Conservation (phyloP, 441 rosid species). For the Jatropha multifida region DNA sequence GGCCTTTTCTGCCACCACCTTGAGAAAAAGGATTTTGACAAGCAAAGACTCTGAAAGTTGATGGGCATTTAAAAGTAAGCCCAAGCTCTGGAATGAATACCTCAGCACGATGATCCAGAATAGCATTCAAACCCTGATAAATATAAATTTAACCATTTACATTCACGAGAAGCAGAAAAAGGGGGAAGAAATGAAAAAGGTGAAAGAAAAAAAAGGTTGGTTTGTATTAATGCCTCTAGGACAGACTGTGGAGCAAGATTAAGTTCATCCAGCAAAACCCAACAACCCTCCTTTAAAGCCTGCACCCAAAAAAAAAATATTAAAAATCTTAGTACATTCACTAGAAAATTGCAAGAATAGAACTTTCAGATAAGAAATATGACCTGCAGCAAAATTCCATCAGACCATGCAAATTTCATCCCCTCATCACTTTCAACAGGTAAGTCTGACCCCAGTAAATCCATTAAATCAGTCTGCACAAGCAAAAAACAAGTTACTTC, state of each 20-base stretch:
- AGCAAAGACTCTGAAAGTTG: constrained; percentile 90
- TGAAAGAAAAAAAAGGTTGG: constrained; percentile 10
- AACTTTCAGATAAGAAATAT: constrained; percentile 10
- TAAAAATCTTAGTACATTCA: not conserved
- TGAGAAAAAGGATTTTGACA: constrained; percentile 99
- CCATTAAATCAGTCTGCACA: constrained; percentile 97
- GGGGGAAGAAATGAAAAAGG: not conserved
- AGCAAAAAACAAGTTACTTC: constrained; percentile 25
- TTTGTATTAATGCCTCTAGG: constrained; percentile 57
- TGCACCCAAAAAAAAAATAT: constrained; percentile 23
- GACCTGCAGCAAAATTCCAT: constrained; percentile 96
- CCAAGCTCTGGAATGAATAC: constrained; percentile 96
- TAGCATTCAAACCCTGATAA: constrained; percentile 91
- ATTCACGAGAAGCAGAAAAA: constrained; percentile 11
- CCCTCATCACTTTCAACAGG: constrained; percentile 90
- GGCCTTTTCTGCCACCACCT: constrained; percentile 99
- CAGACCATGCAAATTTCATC: constrained; percentile 98
- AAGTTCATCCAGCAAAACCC: constrained; percentile 98
- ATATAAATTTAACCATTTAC: constrained; percentile 15
- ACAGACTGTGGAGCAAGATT: constrained; percentile 99
- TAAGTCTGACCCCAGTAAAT: constrained; percentile 94
- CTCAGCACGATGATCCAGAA: constrained; percentile 97
- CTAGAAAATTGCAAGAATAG: constrained; percentile 16
- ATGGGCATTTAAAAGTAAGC: constrained; percentile 75
- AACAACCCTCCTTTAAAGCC: constrained; percentile 97